Percentiles rank a stretch among this genome's conserved stretches.
Conservation (phyloP, 2,329 filamentous ascomycete species). For the Rosellinia necatrix region DNA sequence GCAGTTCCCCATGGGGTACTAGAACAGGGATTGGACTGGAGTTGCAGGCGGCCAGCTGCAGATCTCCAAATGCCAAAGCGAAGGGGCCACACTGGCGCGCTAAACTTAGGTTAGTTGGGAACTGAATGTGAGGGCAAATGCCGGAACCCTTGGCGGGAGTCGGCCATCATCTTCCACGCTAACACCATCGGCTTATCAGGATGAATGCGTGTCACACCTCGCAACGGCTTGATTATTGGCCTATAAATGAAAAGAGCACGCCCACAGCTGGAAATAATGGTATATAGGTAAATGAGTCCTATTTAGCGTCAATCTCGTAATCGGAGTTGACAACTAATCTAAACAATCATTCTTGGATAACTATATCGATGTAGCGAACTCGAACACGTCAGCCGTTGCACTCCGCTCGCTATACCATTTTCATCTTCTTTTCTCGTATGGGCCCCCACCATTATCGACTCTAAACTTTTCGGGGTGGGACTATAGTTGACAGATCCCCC, state of each 20-base stretch:
- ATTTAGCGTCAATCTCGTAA: not conserved
- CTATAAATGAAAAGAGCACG: not conserved
- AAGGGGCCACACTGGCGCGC: no score
- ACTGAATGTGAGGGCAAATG: no score
- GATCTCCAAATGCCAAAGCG: not conserved
- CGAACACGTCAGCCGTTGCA: no score
- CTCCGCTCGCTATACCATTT: not conserved
- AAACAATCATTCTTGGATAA: no score
- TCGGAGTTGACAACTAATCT: no score
- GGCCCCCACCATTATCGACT: not conserved
- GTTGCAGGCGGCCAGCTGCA: not conserved
- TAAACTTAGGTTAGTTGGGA: no score
- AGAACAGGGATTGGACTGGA: slow-evolving; percentile 4
- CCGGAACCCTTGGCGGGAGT: no score
- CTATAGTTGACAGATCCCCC: slow-evolving; percentile 5
- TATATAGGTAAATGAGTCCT: not conserved
- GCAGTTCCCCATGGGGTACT: slow-evolving; percentile 7
- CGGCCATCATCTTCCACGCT: no score
- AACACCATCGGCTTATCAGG: no score
- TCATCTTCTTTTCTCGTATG: not conserved
- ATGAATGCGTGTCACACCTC: not conserved
- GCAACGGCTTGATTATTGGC: not conserved
- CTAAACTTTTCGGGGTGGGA: not conserved
- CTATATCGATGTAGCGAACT: no score
- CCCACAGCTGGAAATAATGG: not conserved